Conservation (phyloP, 2,329 filamentous ascomycete species). For the Colletotrichum phormii region DNA sequence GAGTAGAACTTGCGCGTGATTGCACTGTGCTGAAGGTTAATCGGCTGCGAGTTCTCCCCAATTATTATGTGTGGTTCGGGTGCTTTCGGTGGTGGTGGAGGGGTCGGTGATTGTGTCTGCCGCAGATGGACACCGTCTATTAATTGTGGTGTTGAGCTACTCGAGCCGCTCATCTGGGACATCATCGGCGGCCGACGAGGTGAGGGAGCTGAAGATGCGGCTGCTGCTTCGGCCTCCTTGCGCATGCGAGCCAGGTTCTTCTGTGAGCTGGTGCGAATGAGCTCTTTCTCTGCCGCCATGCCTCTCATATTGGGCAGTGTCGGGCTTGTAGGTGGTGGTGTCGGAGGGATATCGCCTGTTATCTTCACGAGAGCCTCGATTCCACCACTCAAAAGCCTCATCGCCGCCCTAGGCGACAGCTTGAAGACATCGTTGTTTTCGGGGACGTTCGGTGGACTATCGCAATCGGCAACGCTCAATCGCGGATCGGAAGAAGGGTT, state of each 20-base stretch:
- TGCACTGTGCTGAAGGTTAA: conserved; percentile 83
- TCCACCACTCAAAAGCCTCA: conserved; percentile 81
- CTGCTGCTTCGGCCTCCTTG: conserved; percentile 50
- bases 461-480: conserved; percentile 42
- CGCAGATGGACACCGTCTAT: conserved; percentile 33
- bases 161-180: conserved; percentile 38
- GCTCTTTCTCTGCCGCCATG: conserved; percentile 72
- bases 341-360: conserved; percentile 84
- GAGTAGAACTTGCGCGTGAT: conserved; percentile 95
- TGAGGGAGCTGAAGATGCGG: background rate
- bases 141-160: conserved; percentile 10
- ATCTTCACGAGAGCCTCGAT: conserved; percentile 78
- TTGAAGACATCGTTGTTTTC: conserved; percentile 76
- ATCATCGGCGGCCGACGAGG: conserved; percentile 15
- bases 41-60: conserved; percentile 77
- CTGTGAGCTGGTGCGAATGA: conserved; percentile 68
- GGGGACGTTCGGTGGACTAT: conserved; percentile 43
- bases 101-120: conserved; percentile 49
- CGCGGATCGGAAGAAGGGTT: conserved; percentile 53
- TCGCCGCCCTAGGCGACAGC: conserved; percentile 77
- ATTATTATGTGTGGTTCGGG: conserved; percentile 69
- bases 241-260: conserved; percentile 61
- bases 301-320: conserved; percentile 74
- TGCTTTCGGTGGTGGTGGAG: conserved; percentile 42
- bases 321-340: conserved; percentile 74